phyloP scores from a whole-genome alignment of 495 filamentous ascomycete species.

The Trichoderma gamsii region DNA sequence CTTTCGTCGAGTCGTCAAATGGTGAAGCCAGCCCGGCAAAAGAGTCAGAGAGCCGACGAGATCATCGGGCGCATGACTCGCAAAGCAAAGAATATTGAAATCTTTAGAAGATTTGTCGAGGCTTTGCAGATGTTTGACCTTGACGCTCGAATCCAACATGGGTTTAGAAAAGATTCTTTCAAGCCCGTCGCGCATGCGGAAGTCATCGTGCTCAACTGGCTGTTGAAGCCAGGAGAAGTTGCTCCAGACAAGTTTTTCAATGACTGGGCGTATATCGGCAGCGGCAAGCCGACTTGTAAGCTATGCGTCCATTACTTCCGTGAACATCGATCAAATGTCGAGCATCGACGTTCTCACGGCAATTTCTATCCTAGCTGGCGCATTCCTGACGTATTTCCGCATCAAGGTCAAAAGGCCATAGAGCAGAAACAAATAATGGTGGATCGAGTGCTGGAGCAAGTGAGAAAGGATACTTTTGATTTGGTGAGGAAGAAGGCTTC shows the following conservation, averaged over 20 bases:
- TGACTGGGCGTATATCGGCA: conserved; percentile 31
- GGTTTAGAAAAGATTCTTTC: neutral
- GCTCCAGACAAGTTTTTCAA: conserved; percentile 25
- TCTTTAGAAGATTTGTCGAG: neutral
- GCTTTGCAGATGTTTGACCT: neutral
- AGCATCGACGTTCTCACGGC: conserved; percentile 25
- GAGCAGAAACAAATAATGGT: neutral
- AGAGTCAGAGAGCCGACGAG: neutral
- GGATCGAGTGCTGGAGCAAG: neutral
- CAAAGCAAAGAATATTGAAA: neutral
- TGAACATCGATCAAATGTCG: conserved; percentile 21
- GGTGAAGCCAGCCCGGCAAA: neutral
- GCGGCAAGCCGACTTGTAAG: conserved; percentile 36
- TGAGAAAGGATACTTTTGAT: neutral
- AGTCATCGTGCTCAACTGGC: conserved; percentile 11
- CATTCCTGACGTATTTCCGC: conserved; percentile 22
- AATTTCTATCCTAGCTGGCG: conserved; percentile 37
- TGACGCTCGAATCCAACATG: neutral
- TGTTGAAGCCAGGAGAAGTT: neutral
- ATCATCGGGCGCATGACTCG: conserved; percentile 4
- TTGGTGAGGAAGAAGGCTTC: neutral
- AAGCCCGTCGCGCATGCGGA: conserved; percentile 14
- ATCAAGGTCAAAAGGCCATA: neutral
- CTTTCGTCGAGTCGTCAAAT: neutral
- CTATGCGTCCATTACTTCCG: conserved; percentile 32